Conservation (phyloP, 2,329 filamentous ascomycete species). For the Penicillium sp. region DNA sequence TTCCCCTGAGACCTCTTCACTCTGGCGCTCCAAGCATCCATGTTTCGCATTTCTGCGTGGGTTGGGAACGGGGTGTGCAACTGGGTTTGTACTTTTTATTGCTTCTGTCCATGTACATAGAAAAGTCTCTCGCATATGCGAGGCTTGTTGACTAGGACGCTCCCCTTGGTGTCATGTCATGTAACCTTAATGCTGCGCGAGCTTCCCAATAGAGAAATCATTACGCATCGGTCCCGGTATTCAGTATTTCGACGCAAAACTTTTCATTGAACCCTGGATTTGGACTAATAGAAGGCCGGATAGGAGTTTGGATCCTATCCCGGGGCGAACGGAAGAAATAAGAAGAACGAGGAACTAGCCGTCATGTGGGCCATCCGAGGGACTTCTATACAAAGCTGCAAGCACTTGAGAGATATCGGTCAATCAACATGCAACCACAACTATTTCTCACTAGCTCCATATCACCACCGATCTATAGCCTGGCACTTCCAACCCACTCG, state of each 20-base stretch:
- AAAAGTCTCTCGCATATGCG: conserved; percentile 37
- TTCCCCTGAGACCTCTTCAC: conserved; percentile 40
- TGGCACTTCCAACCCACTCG: background rate
- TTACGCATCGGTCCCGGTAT: conserved; percentile 5
- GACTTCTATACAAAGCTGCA: background rate
- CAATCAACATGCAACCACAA: background rate
- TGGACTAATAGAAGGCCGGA: background rate
- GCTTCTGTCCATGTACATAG: conserved; percentile 43
- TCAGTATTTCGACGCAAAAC: background rate
- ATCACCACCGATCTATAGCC: background rate
- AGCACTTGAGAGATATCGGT: background rate
- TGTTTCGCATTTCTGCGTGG: conserved; percentile 42
- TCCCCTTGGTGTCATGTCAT: conserved; percentile 24
- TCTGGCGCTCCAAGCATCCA: conserved; percentile 44
- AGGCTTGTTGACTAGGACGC: conserved; percentile 28
- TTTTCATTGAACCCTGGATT: background rate
- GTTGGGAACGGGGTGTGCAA: conserved; percentile 41
- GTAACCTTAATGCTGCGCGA: conserved; percentile 32
- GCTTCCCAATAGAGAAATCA: conserved; percentile 29
- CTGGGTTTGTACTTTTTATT: conserved; percentile 39
- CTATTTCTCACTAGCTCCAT: background rate
- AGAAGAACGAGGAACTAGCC: background rate
- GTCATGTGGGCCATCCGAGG: background rate
- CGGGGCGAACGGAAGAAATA: background rate
- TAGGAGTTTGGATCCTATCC: background rate